Evolutionary conservation across 371 early-diverging fungal genomes (phyloP).

Genomic region (Coemansia sp.): DNA sequence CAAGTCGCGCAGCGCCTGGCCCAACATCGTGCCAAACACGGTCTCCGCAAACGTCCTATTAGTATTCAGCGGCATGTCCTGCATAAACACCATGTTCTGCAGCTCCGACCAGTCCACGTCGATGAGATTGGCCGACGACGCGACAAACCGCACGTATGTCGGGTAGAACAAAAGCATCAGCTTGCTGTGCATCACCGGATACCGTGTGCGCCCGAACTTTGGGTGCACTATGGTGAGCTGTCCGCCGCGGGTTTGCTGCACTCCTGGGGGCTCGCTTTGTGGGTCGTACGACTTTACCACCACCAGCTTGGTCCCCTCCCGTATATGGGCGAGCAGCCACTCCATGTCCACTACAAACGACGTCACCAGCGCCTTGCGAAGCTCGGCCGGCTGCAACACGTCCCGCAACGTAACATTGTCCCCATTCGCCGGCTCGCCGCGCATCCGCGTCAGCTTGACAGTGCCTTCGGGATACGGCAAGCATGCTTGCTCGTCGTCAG

Average conservation of each 20-base stretch:
- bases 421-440: background rate
- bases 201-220: constrained; percentile 15
- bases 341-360: constrained; percentile 47
- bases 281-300: constrained; percentile 27
- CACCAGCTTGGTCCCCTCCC: constrained; percentile 24
- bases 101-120: constrained; percentile 44
- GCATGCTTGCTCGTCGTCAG: background rate
- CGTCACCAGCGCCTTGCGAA: constrained; percentile 43
- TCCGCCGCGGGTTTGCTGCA: constrained; percentile 14
- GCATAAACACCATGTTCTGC: constrained; percentile 46
- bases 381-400: constrained; percentile 14
- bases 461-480: constrained; percentile 24
- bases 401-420: constrained; percentile 10
- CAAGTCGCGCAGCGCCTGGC: constrained; percentile 22
- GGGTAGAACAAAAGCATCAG: constrained; percentile 42
- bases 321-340: constrained; percentile 35
- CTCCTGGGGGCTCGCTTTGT: constrained; percentile 11
- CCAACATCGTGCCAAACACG: constrained; percentile 9
- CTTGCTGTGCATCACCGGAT: constrained; percentile 51
- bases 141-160: constrained; percentile 35
- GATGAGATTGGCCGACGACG: constrained; percentile 45
- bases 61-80: constrained; percentile 20
- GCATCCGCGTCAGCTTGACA: constrained; percentile 18
- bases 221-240: constrained; percentile 31
- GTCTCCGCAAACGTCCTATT: background rate